These are phyloP conservation scores for Herpotrichia juniperi DNA, from an alignment of 2,329 filamentous ascomycete genomes.

Conservation along the genomic window DNA sequence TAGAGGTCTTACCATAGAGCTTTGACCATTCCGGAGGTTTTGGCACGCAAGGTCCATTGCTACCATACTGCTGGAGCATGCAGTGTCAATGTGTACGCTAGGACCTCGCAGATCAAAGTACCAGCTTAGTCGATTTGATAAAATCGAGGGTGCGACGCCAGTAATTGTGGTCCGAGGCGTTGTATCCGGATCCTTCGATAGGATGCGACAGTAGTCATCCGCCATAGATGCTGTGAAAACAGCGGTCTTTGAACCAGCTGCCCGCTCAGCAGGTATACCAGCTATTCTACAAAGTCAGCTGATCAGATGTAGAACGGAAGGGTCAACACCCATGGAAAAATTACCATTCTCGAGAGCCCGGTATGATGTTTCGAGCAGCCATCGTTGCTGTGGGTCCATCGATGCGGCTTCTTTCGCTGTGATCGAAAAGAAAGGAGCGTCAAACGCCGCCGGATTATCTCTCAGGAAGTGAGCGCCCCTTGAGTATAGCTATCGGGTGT, in stretches of 20 bases:
- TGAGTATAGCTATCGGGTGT: not conserved
- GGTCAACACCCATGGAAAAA: slow-evolving; percentile 9
- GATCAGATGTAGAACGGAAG: not conserved
- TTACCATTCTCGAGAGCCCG: slow-evolving; percentile 20
- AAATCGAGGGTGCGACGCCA: slow-evolving; percentile 2
- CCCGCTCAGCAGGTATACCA: not conserved
- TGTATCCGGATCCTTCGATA: not conserved
- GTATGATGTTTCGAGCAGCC: slow-evolving; percentile 17
- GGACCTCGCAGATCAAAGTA: slow-evolving; percentile 21
- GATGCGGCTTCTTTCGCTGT: slow-evolving; percentile 9
- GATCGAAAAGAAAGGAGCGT: slow-evolving; percentile 18
- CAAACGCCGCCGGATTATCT: slow-evolving; percentile 12
- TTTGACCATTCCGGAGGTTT: not conserved
- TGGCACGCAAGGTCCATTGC: slow-evolving; percentile 16
- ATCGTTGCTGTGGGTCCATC: slow-evolving; percentile 22
- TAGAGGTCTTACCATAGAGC: not conserved
- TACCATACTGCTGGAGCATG: slow-evolving; percentile 17
- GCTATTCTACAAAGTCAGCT: not conserved
- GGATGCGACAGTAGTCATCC: not conserved
- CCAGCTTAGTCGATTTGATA: slow-evolving; percentile 14
- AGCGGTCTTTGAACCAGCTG: not conserved
- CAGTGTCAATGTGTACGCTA: slow-evolving; percentile 20
- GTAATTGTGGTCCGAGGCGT: not conserved
- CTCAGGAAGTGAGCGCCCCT: not conserved
- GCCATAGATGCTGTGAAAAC: not conserved